A percentile compares a stretch with the other conserved stretches of the same genome.
Evolutionary conservation across 768 basidiomycete species (phyloP).

Genomic region (Mycena haematopus): DNA sequence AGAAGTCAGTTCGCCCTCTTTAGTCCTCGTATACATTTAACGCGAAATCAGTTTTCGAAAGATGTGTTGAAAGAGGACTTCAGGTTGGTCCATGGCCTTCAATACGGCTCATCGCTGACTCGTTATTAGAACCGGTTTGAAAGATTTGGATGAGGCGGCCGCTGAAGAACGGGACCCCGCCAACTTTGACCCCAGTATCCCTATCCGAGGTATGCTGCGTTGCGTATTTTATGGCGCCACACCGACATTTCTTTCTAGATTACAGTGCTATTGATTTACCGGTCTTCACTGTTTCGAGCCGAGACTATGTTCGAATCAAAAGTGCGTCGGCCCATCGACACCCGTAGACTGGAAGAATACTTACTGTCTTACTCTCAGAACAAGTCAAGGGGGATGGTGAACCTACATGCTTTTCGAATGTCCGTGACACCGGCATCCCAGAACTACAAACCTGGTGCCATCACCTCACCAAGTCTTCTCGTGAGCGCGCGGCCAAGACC

Average conservation of each 20-base stretch:
- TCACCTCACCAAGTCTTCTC: constrained; percentile 56
- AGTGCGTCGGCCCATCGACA: constrained; percentile 36
- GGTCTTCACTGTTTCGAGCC: constrained; percentile 65
- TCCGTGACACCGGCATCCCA: constrained; percentile 62
- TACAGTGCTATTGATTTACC: constrained; percentile 67
- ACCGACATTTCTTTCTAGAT: constrained; percentile 42
- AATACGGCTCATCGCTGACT: not conserved
- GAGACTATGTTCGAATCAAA: constrained; percentile 66
- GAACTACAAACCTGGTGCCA: constrained; percentile 66
- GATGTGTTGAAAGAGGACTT: constrained; percentile 67
- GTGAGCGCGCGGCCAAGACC: constrained; percentile 50
- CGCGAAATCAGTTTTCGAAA: constrained; percentile 51
- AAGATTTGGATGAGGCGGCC: constrained; percentile 64
- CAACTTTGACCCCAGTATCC: constrained; percentile 59
- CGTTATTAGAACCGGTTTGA: constrained; percentile 51
- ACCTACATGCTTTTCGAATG: constrained; percentile 58
- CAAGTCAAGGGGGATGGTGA: constrained; percentile 68
- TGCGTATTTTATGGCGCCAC: not conserved
- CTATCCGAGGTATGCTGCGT: constrained; percentile 50
- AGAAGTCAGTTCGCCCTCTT: constrained; percentile 43
- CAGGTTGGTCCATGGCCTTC: constrained; percentile 6
- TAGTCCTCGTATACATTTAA: not conserved
- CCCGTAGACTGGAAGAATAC: not conserved
- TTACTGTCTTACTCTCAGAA: constrained; percentile 38
- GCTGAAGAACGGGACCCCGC: constrained; percentile 63